These are phyloP conservation scores for Sphenostylis stenocarpa DNA, from an alignment of 306 rosid species.

Conservation along the genomic window DNA sequence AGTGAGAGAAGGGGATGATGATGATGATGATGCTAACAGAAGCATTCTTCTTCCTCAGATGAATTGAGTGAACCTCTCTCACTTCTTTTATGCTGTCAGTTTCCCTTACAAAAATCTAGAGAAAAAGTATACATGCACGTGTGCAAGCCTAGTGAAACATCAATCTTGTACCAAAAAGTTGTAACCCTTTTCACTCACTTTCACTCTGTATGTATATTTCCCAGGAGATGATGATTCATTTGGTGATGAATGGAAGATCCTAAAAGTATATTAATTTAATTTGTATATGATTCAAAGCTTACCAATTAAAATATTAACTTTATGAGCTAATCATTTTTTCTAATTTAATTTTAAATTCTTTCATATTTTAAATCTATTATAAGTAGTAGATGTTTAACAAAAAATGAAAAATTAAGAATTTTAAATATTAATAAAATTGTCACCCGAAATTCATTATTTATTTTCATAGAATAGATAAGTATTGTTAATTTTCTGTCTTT, in stretches of 20 bases:
- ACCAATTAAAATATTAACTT: too few relatives aligned
- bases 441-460: too few relatives aligned
- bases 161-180: background rate
- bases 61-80: background rate
- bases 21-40: conserved; percentile 28
- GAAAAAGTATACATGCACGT: background rate
- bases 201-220: background rate
- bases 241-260: background rate
- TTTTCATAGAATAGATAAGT: too few relatives aligned
- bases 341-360: too few relatives aligned
- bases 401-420: too few relatives aligned
- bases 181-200: background rate
- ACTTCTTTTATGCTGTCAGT: background rate
- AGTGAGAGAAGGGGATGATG: background rate
- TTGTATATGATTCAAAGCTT: too few relatives aligned
- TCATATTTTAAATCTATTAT: too few relatives aligned
- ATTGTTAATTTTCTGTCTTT: too few relatives aligned
- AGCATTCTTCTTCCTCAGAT: conserved; percentile 42
- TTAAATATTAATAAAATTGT: too few relatives aligned
- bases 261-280: too few relatives aligned
- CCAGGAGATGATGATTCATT: background rate
- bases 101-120: background rate
- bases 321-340: too few relatives aligned
- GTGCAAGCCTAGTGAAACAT: background rate
- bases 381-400: too few relatives aligned